These are phyloP conservation scores for Vanrija humicola DNA, from an alignment of 1,284 basidiomycete species.

Conservation along the genomic window DNA sequence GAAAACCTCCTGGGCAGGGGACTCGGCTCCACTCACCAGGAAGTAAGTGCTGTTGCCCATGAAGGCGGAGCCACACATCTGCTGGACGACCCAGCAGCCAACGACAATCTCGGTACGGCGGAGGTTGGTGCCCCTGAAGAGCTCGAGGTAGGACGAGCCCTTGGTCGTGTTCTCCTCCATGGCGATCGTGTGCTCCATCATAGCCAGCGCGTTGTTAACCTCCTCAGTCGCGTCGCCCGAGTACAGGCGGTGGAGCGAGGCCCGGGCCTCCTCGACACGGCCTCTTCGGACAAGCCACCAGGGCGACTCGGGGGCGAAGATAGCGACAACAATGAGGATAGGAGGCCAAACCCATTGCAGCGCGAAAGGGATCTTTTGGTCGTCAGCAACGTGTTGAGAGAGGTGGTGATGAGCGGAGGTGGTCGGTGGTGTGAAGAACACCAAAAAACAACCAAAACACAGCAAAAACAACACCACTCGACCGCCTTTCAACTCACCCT, in stretches of 20 bases:
- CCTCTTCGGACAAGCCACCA: conserved; percentile 38
- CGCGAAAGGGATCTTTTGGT: not conserved
- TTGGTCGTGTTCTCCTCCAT: conserved; percentile 16
- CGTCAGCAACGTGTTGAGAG: too few species aligned
- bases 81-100: conserved; percentile 7
- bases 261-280: conserved; percentile 31
- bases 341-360: conserved; percentile 43
- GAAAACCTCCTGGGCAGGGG: too few species aligned
- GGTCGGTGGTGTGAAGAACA: too few species aligned
- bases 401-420: too few species aligned
- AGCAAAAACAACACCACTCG: not conserved
- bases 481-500: not conserved
- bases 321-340: conserved; percentile 30
- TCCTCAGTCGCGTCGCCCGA: too few species aligned
- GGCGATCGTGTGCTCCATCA: conserved; percentile 24
- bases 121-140: conserved; percentile 47
- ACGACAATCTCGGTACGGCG: conserved; percentile 45
- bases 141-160: conserved; percentile 18
- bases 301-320: conserved; percentile 27
- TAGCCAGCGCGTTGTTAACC: not conserved
- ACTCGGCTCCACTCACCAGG: too few species aligned
- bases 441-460: too few species aligned
- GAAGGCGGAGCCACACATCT: conserved; percentile 20
- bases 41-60: conserved; percentile 8
- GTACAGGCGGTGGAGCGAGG: conserved; percentile 17